A percentile compares a stretch with the other conserved stretches of the same genome.
Conservation (phyloP, 768 basidiomycete species). For the Podaxis sp. region DNA sequence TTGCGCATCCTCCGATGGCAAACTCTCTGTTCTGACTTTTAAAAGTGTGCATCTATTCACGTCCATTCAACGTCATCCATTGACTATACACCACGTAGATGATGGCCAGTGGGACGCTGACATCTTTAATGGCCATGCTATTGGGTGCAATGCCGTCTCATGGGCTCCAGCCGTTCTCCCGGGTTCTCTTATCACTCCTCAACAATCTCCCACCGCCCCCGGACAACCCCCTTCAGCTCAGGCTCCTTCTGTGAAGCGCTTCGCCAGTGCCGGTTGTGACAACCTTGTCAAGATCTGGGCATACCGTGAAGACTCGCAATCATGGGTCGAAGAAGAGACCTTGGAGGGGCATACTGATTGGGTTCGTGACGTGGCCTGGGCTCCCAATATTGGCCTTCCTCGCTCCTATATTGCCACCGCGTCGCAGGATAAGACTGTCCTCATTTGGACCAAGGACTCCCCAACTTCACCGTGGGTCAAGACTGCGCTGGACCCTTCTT, state of each 20-base stretch:
- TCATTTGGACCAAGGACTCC: slow-evolving; percentile 88
- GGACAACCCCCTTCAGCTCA: slow-evolving; percentile 36
- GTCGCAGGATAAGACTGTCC: slow-evolving; percentile 87
- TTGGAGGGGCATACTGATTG: slow-evolving; percentile 94
- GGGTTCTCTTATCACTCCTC: slow-evolving; percentile 76
- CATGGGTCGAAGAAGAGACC: slow-evolving; percentile 88
- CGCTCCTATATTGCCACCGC: slow-evolving; percentile 95
- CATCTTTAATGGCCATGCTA: slow-evolving; percentile 93
- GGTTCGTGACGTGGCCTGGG: slow-evolving; percentile 99
- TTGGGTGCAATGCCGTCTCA: slow-evolving; percentile 94
- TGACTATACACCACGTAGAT: slow-evolving; percentile 41
- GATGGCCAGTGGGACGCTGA: slow-evolving; percentile 96
- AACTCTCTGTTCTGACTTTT: slow-evolving; percentile 93
- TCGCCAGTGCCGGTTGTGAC: slow-evolving; percentile 95
- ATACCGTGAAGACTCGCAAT: slow-evolving; percentile 80
- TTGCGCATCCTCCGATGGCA: slow-evolving; percentile 96
- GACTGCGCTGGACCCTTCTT: slow-evolving; percentile 72
- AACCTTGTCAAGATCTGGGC: slow-evolving; percentile 94
- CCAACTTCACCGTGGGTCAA: slow-evolving; percentile 75
- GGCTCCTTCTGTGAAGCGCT: slow-evolving; percentile 74
- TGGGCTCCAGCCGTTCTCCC: slow-evolving; percentile 94
- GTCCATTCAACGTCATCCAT: not conserved
- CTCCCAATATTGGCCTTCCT: slow-evolving; percentile 93
- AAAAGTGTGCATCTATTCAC: slow-evolving; percentile 56
- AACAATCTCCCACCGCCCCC: slow-evolving; percentile 43